Base-by-base conservation (phyloP, 1,284 basidiomycete genomes). In the Trichosporon coremiiforme region DNA sequence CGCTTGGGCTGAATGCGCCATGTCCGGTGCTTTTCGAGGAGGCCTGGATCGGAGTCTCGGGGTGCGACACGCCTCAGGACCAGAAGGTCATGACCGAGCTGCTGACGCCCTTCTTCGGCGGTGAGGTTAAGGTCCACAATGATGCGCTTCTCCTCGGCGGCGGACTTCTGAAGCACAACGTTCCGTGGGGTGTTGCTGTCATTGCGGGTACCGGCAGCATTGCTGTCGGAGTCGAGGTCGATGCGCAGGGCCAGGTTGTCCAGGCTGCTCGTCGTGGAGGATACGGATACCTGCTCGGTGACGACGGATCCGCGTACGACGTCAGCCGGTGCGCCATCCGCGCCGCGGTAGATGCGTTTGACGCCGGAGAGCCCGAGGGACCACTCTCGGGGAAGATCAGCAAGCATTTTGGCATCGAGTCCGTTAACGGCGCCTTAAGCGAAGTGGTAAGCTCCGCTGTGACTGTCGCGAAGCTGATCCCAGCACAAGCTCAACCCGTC, bases 141-240 rank as follows among this genome's bases (percentile, higher is more conserved):
- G 79, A 81, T 66, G 78, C 77, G 2, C 75, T 78, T 22, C 73
- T 81, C 1, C 75, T 81, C 5, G 77, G 77, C 31, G 78, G 78
- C 1, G 73, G 76, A 7, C 71, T 81, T n/a, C 69, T 81, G 13
- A 71, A 69, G 0, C 66, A 74, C 65, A 57, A 71, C 10, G 71
- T 65, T 10, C 74, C 72, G 4, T 81, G 79, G 79, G 79, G 79
- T 0, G 67, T 81, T 17, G 77, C 77, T 8, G 76, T 81, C 8
- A 78, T 81, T 17, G 78, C 78, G 2, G 79, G 79, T 0, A 81
- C 79, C 6, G 79, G 79, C 1, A 75, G 74, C 3, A 74, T 81
- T 5, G 75, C 76, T 0, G 69, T 80, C 25, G 76, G 68, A 0
- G 66, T 81, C 6, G 74, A 77, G 36, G 70, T 77, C 13, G 70